Evolutionary conservation across 495 filamentous ascomycete species (phyloP), one percentile per base, ranked within the genome.

Genomic region (Glonium stellatum): DNA sequence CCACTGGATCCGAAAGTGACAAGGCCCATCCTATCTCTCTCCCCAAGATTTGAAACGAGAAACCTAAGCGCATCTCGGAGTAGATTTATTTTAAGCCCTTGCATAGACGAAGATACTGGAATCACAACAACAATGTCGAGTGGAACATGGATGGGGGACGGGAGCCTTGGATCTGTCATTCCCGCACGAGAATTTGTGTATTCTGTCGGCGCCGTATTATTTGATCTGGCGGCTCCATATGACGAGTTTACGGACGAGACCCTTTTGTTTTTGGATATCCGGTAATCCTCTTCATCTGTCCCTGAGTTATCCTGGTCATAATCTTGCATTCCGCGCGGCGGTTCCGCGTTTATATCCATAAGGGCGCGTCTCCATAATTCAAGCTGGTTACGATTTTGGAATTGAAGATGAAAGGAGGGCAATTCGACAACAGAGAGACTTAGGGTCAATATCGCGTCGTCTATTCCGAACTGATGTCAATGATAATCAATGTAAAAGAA

Each of bases 71-170:
- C 84, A 72, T 97, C 93, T n/a, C 91, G 86, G 8, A 99, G 82
- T 0, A 99, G 80, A 51, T 88, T 95, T 64, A 99, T 97, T 74
- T 99, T 99, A 51, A 99, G 80, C 5, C 95, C 93, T 73, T 97
- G 93, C 93, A 97, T 99, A 0, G 93, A 99, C 5, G 95, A 96
- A 10, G 93, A 96, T 11, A 97, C 90, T 0, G 93, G 93, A 50
- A 99, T 93, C 36, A 99, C 93, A 8, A 97, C 89, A 1, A 99
- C 92, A 44, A 99, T 84, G 70, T 99, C 93, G 36, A 97, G 80
- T 15, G 93, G 95, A 44, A 97, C 90, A 70, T 97, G 93, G 57
- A 95, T 70, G 0, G 88, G 82, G 4, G 80, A 75, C 11, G 80
- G 75, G 15, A 87, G 67, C 37, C 78, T 70, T n/a, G 76, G 70